A percentile compares a stretch with the other conserved stretches of the same genome.
Conservation (phyloP, 1,139 yeast species). For the Candida pseudoviswanathii region DNA sequence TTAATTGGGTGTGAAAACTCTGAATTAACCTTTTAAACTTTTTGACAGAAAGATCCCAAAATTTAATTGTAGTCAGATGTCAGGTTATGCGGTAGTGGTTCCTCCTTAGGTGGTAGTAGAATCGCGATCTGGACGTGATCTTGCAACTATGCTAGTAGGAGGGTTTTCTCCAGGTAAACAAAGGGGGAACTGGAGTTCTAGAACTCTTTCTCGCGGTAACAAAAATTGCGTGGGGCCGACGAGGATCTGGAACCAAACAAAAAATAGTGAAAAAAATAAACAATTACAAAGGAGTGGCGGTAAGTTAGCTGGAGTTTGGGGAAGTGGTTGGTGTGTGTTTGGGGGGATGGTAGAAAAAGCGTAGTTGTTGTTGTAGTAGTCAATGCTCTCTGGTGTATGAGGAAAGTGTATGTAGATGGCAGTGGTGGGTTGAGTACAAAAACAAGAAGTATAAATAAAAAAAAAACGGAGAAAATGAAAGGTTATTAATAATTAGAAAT, state of each 20-base stretch:
- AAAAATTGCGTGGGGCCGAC: not conserved
- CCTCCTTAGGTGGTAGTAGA: too few relatives aligned
- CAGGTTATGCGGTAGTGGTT: too few relatives aligned
- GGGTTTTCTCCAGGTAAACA: too few relatives aligned
- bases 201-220: not conserved
- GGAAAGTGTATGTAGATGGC: too few relatives aligned
- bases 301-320: not conserved
- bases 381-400: too few relatives aligned
- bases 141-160: too few relatives aligned
- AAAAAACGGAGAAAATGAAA: not conserved
- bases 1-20: too few relatives aligned
- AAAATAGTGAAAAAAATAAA: not conserved
- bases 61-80: too few relatives aligned
- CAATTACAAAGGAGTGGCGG: not conserved
- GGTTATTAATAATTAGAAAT: not conserved
- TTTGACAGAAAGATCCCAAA: too few relatives aligned
- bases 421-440: not conserved
- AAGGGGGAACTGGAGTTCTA: not conserved
- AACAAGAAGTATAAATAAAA: not conserved
- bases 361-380: too few relatives aligned
- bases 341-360: not conserved
- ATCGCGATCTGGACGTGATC: too few relatives aligned
- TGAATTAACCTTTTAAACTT: too few relatives aligned
- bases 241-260: constrained; percentile 1
- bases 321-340: not conserved